Percentiles rank a stretch among this genome's conserved stretches.
Conservation (phyloP, 2,329 filamentous ascomycete genomes). For the Exophiala phaeomuriformis region DNA sequence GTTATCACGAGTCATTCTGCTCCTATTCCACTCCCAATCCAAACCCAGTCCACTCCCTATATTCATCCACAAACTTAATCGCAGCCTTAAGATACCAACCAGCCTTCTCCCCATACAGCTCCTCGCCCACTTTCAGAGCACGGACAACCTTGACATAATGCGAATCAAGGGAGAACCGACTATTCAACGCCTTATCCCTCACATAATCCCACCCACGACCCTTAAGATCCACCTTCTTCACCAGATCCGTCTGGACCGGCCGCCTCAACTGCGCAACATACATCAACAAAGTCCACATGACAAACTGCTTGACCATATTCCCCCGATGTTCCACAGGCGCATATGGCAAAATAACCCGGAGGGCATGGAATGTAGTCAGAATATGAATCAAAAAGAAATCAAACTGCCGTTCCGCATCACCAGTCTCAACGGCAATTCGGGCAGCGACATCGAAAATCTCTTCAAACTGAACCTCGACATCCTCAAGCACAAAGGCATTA, state of each 20-base stretch:
- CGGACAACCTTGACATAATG: constrained; percentile 51
- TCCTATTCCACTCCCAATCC: not conserved
- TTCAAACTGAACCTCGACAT: constrained; percentile 1
- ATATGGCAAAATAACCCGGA: constrained; percentile 2
- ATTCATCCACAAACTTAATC: constrained; percentile 43
- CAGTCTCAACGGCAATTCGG: not conserved
- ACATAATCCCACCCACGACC: constrained; percentile 7
- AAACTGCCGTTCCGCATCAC: not conserved
- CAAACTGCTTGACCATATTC: constrained; percentile 4
- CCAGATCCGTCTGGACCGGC: not conserved
- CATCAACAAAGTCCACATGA: constrained; percentile 3
- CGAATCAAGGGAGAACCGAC: constrained; percentile 6
- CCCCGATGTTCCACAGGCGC: not conserved
- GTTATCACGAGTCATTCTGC: too few relatives aligned
- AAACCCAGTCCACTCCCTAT: constrained; percentile 30
- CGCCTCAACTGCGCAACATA: constrained; percentile 5
- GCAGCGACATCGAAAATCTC: constrained; percentile 5
- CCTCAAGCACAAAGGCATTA: constrained; percentile 7
- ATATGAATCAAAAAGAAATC: constrained; percentile 14
- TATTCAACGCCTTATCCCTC: constrained; percentile 1
- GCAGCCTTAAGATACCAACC: constrained; percentile 44
- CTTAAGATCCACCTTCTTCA: not conserved
- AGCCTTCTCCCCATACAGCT: constrained; percentile 27
- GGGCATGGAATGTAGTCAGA: constrained; percentile 7
- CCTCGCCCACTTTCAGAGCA: constrained; percentile 4